phyloP scores from a whole-genome alignment of 2,329 filamentous ascomycete genomes.

The Botrytis pseudocinerea region DNA sequence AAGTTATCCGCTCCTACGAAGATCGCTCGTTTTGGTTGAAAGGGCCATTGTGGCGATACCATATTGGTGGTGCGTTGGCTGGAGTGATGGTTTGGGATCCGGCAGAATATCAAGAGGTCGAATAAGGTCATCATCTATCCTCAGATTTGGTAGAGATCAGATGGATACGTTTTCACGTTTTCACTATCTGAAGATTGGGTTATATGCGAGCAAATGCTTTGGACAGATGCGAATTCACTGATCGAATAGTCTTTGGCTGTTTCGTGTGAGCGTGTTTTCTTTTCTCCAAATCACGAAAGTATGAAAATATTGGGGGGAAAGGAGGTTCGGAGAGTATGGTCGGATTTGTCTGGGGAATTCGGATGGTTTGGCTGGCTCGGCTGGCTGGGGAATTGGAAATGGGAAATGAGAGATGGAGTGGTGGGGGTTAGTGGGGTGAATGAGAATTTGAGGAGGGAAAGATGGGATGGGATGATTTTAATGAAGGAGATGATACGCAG shows the following conservation, averaged over 20 bases:
- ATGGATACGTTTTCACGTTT: neutral
- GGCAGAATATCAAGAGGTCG: neutral
- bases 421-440: neutral
- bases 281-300: neutral
- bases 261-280: neutral
- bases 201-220: neutral
- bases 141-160: neutral
- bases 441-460: constrained; percentile 3
- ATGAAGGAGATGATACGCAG: neutral
- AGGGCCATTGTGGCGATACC: neutral
- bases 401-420: neutral
- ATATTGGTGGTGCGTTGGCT: neutral
- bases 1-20: constrained; percentile 12
- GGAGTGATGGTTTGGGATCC: neutral
- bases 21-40: neutral
- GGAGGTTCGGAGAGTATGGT: neutral
- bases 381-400: neutral
- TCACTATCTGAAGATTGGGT: neutral
- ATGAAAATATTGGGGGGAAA: neutral
- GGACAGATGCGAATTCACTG: neutral
- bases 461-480: neutral
- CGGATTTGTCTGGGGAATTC: neutral
- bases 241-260: neutral
- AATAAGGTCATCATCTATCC: neutral
- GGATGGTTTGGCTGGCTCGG: neutral